phyloP scores from a whole-genome alignment of 202 grass and related monocot genomes.

The Elaeis oleifera region DNA sequence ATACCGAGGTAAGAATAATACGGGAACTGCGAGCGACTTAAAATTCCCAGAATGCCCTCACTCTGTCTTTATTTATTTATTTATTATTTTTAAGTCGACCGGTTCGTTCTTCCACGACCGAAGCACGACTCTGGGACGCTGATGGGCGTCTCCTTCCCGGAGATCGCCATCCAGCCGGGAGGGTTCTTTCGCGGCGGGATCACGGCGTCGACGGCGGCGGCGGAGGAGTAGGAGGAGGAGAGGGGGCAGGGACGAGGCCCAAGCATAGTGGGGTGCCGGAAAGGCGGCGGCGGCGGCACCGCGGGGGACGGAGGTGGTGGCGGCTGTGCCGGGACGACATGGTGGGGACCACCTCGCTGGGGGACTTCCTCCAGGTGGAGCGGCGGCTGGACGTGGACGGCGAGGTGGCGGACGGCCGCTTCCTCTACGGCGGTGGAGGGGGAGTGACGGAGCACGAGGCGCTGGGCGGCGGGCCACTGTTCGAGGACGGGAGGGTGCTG shows the following conservation, averaged over 20 bases:
- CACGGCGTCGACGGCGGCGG: background rate
- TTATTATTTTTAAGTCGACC: constrained; percentile 44
- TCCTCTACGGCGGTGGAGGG: constrained; percentile 7
- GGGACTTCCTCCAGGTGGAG: constrained; percentile 70
- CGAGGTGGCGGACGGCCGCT: constrained; percentile 6
- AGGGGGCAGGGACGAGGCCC: background rate
- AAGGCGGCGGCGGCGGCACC: constrained; percentile 21
- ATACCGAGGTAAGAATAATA: constrained; percentile 58
- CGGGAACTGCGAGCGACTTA: too few relatives aligned
- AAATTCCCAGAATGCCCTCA: background rate
- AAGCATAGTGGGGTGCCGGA: constrained; percentile 3
- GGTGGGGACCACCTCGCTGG: constrained; percentile 35
- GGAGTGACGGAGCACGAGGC: constrained; percentile 12
- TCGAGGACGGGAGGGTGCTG: constrained; percentile 12
- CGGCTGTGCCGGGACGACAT: constrained; percentile 37
- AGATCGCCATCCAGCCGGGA: constrained; percentile 19
- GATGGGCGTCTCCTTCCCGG: constrained; percentile 57
- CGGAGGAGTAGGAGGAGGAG: background rate
- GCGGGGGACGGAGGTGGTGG: constrained; percentile 50
- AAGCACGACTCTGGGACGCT: constrained; percentile 86
- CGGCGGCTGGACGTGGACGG: constrained; percentile 24
- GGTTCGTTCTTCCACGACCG: constrained; percentile 96
- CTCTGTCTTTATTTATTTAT: background rate
- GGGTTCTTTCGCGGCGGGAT: background rate
- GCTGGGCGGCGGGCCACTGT: constrained; percentile 16